Percentiles rank a stretch among this genome's conserved stretches.
Conservation (phyloP, 2,329 filamentous ascomycete genomes). For the Nothophoma quercina region DNA sequence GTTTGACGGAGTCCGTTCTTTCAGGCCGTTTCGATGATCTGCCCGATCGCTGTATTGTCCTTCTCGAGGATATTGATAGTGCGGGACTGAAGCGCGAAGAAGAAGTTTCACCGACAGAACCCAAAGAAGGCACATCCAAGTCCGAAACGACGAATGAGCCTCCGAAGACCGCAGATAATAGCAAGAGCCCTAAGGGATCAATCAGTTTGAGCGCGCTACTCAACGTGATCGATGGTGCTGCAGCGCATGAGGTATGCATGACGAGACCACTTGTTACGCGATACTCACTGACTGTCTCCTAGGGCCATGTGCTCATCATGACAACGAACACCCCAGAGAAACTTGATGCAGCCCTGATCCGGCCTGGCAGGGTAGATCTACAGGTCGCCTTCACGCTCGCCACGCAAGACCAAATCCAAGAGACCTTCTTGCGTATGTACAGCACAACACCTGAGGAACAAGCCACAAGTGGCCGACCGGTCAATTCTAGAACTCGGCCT, state of each 20-base stretch:
- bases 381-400: constrained; percentile 67
- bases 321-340: constrained; percentile 79
- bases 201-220: constrained; percentile 81
- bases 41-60: constrained; percentile 55
- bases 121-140: no score
- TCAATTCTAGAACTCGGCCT: neutral
- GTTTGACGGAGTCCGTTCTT: constrained; percentile 72
- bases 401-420: constrained; percentile 49
- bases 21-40: constrained; percentile 53
- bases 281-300: neutral
- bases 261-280: neutral
- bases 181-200: neutral
- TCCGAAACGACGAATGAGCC: no score
- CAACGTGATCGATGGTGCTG: constrained; percentile 84
- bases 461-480: neutral
- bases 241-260: constrained; percentile 68
- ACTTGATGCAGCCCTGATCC: constrained; percentile 76
- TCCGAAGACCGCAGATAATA: neutral
- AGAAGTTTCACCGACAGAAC: no score
- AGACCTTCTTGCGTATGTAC: constrained; percentile 55
- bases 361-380: constrained; percentile 75
- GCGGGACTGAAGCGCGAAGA: constrained; percentile 52
- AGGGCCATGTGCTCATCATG: constrained; percentile 79
- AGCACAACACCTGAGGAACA: constrained; percentile 7
- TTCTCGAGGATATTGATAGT: constrained; percentile 58